phyloP scores from a whole-genome alignment of 306 rosid genomes.

The Spatholobus suberectus region DNA sequence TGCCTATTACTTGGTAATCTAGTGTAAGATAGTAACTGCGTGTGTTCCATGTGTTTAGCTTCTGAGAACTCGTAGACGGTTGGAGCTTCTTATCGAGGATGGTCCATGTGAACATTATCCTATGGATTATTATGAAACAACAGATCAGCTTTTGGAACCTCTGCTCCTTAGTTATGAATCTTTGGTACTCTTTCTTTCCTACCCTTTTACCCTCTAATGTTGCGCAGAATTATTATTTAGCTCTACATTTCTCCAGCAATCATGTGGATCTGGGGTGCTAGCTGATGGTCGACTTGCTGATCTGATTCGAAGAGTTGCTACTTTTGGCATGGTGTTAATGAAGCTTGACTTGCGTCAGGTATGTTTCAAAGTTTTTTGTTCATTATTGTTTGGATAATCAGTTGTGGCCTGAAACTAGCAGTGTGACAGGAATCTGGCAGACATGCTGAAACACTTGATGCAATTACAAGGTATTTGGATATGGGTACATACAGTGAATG shows the following conservation, averaged over 20 bases:
- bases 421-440: constrained; percentile 75
- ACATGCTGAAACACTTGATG: constrained; percentile 84
- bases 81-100: constrained; percentile 88
- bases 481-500: constrained; percentile 80
- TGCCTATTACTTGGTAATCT: not conserved
- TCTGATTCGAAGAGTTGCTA: constrained; percentile 75
- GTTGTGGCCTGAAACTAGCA: constrained; percentile 41
- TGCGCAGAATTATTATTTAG: constrained; percentile 2
- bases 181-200: constrained; percentile 56
- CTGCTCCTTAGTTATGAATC: constrained; percentile 85
- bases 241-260: constrained; percentile 65
- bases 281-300: constrained; percentile 89
- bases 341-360: constrained; percentile 92
- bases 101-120: constrained; percentile 71
- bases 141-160: constrained; percentile 81
- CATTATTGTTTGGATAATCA: constrained; percentile 17
- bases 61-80: constrained; percentile 63
- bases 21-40: constrained; percentile 18
- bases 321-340: constrained; percentile 71
- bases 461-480: constrained; percentile 69
- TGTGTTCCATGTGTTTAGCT: constrained; percentile 61
- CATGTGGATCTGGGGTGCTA: constrained; percentile 82
- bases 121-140: constrained; percentile 69
- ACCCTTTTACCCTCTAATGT: not conserved
- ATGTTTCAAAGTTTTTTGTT: constrained; percentile 8